These are phyloP conservation scores for Trichoderma koningii DNA, from an alignment of 2,329 filamentous ascomycete species.

Conservation along the genomic window DNA sequence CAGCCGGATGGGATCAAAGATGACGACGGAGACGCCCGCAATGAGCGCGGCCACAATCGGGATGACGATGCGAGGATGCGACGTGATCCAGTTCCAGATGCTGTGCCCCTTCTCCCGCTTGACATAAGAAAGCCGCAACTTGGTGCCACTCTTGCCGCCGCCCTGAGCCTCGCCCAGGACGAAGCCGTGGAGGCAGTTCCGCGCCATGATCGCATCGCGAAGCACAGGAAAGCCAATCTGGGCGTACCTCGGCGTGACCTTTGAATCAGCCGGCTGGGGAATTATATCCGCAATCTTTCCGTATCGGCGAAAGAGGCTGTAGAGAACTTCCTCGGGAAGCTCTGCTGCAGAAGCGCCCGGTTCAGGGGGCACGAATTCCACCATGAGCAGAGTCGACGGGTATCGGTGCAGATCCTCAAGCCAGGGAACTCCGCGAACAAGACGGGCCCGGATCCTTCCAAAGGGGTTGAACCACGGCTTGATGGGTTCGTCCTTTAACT, in stretches of 20 bases:
- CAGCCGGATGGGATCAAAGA: constrained; percentile 93
- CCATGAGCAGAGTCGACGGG: constrained; percentile 72
- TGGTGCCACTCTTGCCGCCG: constrained; percentile 74
- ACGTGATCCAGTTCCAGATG: constrained; percentile 84
- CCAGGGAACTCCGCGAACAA: constrained; percentile 87
- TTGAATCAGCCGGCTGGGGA: constrained; percentile 81
- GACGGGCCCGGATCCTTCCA: constrained; percentile 65
- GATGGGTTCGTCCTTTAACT: constrained; percentile 69
- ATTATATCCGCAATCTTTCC: constrained; percentile 88
- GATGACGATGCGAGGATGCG: constrained; percentile 84
- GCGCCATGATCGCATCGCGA: constrained; percentile 80
- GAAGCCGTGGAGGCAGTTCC: constrained; percentile 89
- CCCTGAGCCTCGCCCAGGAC: constrained; percentile 68
- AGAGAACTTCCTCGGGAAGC: constrained; percentile 82
- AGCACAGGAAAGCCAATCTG: constrained; percentile 73
- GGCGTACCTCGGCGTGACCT: constrained; percentile 78
- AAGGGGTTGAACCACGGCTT: constrained; percentile 92
- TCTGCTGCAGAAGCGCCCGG: constrained; percentile 74
- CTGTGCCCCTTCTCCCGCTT: constrained; percentile 73
- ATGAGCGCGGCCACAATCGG: constrained; percentile 78
- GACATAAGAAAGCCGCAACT: constrained; percentile 81
- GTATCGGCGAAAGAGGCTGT: constrained; percentile 83
- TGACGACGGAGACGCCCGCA: constrained; percentile 77
- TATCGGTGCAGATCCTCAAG: constrained; percentile 87
- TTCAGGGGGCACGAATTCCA: constrained; percentile 79